Percentiles rank a stretch among this genome's conserved stretches.
These are phyloP conservation scores for Chenopodium quinoa DNA, from an alignment of 148 eudicot species.

Conservation along the genomic window DNA sequence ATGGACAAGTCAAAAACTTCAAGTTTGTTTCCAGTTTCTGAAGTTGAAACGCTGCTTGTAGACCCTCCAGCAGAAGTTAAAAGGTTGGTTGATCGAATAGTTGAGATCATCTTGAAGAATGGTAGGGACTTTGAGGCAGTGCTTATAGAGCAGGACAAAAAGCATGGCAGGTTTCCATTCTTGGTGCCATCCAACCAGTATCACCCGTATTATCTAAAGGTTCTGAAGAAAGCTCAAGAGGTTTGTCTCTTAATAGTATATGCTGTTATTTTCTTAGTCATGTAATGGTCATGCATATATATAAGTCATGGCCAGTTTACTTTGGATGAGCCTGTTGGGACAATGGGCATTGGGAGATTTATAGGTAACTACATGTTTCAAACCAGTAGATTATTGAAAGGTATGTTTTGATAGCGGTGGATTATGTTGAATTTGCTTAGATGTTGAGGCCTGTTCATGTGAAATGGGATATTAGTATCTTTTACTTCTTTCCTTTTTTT, in stretches of 20 bases:
- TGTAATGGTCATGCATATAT: neutral
- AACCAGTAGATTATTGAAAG: neutral
- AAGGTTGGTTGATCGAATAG: slow-evolving; percentile 70
- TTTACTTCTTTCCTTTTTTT: neutral
- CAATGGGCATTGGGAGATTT: neutral
- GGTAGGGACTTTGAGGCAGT: slow-evolving; percentile 87
- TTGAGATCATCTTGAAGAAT: slow-evolving; percentile 76
- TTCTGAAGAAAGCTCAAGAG: slow-evolving; percentile 74
- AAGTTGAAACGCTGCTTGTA: slow-evolving; percentile 42
- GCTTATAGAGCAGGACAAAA: slow-evolving; percentile 79
- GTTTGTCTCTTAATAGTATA: slow-evolving; percentile 31
- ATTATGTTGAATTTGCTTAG: neutral
- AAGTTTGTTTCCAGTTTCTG: slow-evolving; percentile 33
- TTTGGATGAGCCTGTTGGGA: neutral
- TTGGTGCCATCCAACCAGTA: slow-evolving; percentile 71
- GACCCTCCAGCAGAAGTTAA: slow-evolving; percentile 87
- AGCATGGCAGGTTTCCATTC: slow-evolving; percentile 75
- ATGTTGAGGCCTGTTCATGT: neutral
- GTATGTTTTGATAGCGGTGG: neutral
- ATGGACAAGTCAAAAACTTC: slow-evolving; percentile 25
- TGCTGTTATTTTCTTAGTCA: neutral
- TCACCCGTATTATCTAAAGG: slow-evolving; percentile 68
- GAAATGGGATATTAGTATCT: neutral
- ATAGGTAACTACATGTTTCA: neutral
- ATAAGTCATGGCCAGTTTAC: neutral